Percentiles rank a stretch among this genome's conserved stretches.
Conservation (phyloP, 2,329 filamentous ascomycete species). For the Pseudogymnoascus sp. region DNA sequence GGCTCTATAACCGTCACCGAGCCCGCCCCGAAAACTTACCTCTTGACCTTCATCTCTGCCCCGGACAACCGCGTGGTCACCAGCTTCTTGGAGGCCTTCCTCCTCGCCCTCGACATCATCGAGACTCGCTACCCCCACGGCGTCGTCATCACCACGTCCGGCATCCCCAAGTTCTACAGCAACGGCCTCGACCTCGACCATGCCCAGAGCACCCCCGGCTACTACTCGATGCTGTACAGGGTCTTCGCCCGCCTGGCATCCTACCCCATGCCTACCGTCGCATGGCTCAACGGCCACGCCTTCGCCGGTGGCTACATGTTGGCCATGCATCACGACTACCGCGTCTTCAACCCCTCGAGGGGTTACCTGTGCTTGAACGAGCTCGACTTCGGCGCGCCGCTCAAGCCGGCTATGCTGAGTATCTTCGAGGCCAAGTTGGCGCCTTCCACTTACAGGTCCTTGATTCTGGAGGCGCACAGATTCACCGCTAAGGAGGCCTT, state of each 20-base stretch:
- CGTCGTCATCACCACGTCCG: constrained; percentile 69
- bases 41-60: constrained; percentile 63
- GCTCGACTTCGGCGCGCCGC: constrained; percentile 68
- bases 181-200: constrained; percentile 75
- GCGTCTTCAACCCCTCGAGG: constrained; percentile 61
- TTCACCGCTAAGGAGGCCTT: constrained; percentile 58
- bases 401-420: constrained; percentile 64
- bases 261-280: constrained; percentile 75
- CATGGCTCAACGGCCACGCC: constrained; percentile 72
- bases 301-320: constrained; percentile 80
- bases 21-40: constrained; percentile 55
- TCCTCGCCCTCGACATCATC: constrained; percentile 67
- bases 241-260: constrained; percentile 56
- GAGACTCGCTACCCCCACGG: constrained; percentile 58
- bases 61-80: constrained; percentile 72
- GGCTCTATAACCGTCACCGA: constrained; percentile 57
- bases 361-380: constrained; percentile 80
- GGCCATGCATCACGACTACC: constrained; percentile 76
- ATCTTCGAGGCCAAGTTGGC: constrained; percentile 67
- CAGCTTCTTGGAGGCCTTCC: constrained; percentile 58
- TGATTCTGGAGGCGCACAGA: constrained; percentile 68
- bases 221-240: constrained; percentile 55
- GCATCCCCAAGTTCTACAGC: constrained; percentile 71
- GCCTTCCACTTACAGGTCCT: constrained; percentile 46
- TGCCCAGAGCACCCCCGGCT: constrained; percentile 52